Conservation (phyloP, 345 rosid species). For the Mangifera indica region DNA sequence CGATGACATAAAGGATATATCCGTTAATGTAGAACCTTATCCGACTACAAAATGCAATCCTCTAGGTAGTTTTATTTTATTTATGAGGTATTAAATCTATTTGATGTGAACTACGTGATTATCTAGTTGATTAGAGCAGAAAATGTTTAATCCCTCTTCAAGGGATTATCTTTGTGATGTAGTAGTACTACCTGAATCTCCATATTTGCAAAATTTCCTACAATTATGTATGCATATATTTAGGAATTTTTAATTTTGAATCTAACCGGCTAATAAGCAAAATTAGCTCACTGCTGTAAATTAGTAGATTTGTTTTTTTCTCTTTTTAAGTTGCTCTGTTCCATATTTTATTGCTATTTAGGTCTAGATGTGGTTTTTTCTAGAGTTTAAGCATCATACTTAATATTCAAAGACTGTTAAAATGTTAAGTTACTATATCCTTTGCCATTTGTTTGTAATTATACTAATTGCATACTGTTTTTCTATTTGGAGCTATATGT, state of each 20-base stretch:
- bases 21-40: conserved; percentile 40
- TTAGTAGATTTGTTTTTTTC: neutral
- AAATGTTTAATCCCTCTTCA: neutral
- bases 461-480: conserved; percentile 15
- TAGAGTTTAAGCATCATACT: neutral
- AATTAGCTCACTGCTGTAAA: neutral
- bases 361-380: neutral
- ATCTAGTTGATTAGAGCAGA: neutral
- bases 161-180: neutral
- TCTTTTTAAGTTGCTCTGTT: too few relatives aligned
- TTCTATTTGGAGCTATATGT: neutral
- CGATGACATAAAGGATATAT: conserved; percentile 43
- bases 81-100: neutral
- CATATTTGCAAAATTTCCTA: too few relatives aligned
- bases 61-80: conserved; percentile 45
- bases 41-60: conserved; percentile 30
- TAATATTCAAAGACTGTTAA: neutral
- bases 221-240: too few relatives aligned
- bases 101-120: conserved; percentile 9
- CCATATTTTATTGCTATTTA: neutral
- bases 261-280: too few relatives aligned
- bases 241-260: too few relatives aligned
- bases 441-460: conserved; percentile 4
- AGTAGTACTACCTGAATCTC: neutral
- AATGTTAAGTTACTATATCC: neutral